A percentile compares a stretch with the other conserved stretches of the same genome.
Conservation (phyloP, 1,139 yeast species). For the Neolecta irregularis region DNA sequence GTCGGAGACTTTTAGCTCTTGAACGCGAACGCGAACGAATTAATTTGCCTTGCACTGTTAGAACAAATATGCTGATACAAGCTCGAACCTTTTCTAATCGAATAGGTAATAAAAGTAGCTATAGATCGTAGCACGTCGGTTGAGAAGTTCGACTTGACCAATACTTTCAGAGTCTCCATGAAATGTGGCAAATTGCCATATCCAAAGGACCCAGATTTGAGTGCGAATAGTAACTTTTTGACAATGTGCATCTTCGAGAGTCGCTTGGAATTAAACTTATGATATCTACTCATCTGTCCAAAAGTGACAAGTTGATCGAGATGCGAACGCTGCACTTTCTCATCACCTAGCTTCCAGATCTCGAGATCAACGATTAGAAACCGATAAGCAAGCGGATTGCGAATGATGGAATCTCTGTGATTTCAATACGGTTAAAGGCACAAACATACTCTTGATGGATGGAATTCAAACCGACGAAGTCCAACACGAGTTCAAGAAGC, state of each 20-base stretch:
- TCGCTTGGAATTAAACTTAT: constrained; percentile 35
- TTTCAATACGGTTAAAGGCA: background rate
- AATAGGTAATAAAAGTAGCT: constrained; percentile 30
- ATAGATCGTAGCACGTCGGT: constrained; percentile 29
- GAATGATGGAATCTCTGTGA: constrained; percentile 28
- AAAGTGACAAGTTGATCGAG: constrained; percentile 43
- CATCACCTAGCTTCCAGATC: constrained; percentile 32
- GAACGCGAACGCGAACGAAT: background rate
- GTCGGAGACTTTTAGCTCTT: background rate
- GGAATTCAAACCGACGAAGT: constrained; percentile 33
- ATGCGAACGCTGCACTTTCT: constrained; percentile 35
- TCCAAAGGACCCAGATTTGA: constrained; percentile 30
- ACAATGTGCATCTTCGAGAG: constrained; percentile 40
- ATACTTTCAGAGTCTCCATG: constrained; percentile 25
- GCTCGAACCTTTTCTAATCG: too few species aligned
- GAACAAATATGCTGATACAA: too few species aligned
- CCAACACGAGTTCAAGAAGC: constrained; percentile 29
- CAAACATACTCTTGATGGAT: constrained; percentile 21
- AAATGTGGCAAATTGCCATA: constrained; percentile 26
- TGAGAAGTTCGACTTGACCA: constrained; percentile 29
- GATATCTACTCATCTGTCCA: constrained; percentile 31
- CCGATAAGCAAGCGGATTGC: constrained; percentile 33
- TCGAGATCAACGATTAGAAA: constrained; percentile 34
- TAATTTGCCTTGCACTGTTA: too few species aligned
- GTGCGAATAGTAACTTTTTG: constrained; percentile 37